A percentile compares a stretch with the other conserved stretches of the same genome.
Conservation (phyloP, 306 rosid genomes). For the Coriaria nepalensis region DNA sequence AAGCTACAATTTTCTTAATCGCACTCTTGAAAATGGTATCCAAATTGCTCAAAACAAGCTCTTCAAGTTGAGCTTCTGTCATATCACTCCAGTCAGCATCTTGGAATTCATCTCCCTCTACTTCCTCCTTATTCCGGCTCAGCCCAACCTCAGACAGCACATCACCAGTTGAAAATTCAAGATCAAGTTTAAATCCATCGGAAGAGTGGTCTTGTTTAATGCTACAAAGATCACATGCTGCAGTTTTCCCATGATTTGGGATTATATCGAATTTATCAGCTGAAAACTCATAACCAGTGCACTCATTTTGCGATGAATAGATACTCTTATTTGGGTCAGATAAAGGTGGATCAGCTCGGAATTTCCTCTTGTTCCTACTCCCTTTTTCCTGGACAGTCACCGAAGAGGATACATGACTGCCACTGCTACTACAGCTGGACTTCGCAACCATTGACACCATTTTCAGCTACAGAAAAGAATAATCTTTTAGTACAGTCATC, state of each 20-base stretch:
- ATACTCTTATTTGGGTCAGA: conserved; percentile 40
- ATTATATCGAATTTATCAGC: conserved; percentile 59
- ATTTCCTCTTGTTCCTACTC: conserved; percentile 86
- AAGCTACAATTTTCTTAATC: conserved; percentile 46
- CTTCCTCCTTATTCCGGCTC: conserved; percentile 43
- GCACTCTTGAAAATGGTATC: conserved; percentile 63
- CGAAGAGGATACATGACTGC: conserved; percentile 42
- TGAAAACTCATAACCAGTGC: conserved; percentile 55
- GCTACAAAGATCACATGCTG: conserved; percentile 39
- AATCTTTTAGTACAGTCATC: conserved; percentile 16
- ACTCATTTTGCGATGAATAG: conserved; percentile 45
- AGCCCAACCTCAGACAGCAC: conserved; percentile 30
- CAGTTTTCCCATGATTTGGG: conserved; percentile 29
- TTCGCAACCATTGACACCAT: conserved; percentile 71
- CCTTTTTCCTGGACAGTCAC: conserved; percentile 61
- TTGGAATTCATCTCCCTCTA: conserved; percentile 45
- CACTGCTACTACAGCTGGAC: conserved; percentile 22
- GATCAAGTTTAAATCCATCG: conserved; percentile 72
- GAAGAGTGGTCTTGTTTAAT: conserved; percentile 35
- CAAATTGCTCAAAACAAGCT: conserved; percentile 58
- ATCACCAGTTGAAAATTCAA: conserved; percentile 45
- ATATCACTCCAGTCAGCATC: conserved; percentile 84
- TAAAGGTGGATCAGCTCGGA: conserved; percentile 79
- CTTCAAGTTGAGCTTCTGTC: conserved; percentile 71
- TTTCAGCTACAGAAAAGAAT: conserved; percentile 37